Percentiles rank a stretch among this genome's conserved stretches.
Evolutionary conservation across 1,139 yeast genomes (phyloP).

Genomic region (Hansenula lynferdii): DNA sequence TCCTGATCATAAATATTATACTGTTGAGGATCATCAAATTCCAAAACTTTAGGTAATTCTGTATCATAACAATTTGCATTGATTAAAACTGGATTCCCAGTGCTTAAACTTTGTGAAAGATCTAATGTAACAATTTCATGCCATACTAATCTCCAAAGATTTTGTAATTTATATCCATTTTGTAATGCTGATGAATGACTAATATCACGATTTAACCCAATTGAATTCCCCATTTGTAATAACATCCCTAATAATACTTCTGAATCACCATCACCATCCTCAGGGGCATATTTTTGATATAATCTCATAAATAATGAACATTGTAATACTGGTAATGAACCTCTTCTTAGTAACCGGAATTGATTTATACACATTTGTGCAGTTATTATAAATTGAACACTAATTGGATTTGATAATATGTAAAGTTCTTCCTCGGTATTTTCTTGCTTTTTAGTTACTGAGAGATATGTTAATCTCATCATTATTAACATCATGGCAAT

Average conservation of each 20-base stretch:
- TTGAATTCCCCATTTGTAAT: slow-evolving; percentile 42
- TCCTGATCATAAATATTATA: no score
- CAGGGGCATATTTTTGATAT: slow-evolving; percentile 44
- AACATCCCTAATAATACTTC: slow-evolving; percentile 41
- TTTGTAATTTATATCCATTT: slow-evolving; percentile 27
- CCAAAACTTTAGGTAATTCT: slow-evolving; percentile 26
- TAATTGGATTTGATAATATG: slow-evolving; percentile 43
- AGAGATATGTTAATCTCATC: slow-evolving; percentile 36
- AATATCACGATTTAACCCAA: slow-evolving; percentile 53
- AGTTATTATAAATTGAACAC: slow-evolving; percentile 37
- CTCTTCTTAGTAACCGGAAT: slow-evolving; percentile 42
- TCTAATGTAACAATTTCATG: slow-evolving; percentile 37
- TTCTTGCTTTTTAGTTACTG: slow-evolving; percentile 17
- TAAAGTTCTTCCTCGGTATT: slow-evolving; percentile 33
- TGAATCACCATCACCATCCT: slow-evolving; percentile 46
- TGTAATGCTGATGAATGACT: slow-evolving; percentile 28
- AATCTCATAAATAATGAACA: slow-evolving; percentile 38
- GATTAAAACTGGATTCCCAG: slow-evolving; percentile 37
- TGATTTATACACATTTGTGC: slow-evolving; percentile 52
- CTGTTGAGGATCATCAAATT: slow-evolving; percentile 8
- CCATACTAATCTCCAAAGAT: slow-evolving; percentile 45
- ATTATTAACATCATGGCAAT: slow-evolving; percentile 39
- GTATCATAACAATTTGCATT: slow-evolving; percentile 34
- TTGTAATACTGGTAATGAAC: slow-evolving; percentile 46
- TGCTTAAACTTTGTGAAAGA: slow-evolving; percentile 29